phyloP scores from a whole-genome alignment of 1,284 basidiomycete species.

The Crucibulum parvulum region DNA sequence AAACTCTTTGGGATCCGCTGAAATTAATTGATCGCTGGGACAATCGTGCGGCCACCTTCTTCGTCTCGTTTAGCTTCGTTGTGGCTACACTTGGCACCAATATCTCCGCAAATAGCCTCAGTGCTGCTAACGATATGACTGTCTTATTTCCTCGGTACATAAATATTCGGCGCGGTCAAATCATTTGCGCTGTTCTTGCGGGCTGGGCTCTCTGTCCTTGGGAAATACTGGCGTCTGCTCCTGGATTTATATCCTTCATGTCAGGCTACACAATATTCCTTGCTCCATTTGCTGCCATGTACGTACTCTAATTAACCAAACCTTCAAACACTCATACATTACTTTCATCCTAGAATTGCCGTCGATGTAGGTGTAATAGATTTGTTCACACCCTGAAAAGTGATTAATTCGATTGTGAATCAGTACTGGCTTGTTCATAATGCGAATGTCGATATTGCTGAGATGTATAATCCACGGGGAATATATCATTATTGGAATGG shows the following conservation, averaged over 20 bases:
- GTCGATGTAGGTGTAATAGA: conserved; percentile 61
- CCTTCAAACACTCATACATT: not conserved
- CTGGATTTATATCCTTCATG: conserved; percentile 64
- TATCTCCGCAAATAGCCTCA: conserved; percentile 78
- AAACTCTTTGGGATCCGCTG: conserved; percentile 55
- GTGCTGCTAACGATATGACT: conserved; percentile 80
- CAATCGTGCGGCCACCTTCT: conserved; percentile 82
- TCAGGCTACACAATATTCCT: conserved; percentile 77
- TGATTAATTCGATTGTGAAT: conserved; percentile 4
- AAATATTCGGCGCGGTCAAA: conserved; percentile 79
- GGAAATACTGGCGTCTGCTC: conserved; percentile 61
- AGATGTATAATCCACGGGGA: conserved; percentile 74
- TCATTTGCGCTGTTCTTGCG: conserved; percentile 76
- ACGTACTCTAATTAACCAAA: conserved; percentile 14
- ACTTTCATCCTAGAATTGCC: conserved; percentile 52
- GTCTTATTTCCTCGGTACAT: conserved; percentile 72
- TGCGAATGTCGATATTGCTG: conserved; percentile 69
- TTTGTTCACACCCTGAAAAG: not conserved
- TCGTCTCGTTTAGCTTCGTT: conserved; percentile 72
- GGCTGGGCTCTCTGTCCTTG: conserved; percentile 69
- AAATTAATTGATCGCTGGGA: conserved; percentile 72
- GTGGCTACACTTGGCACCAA: conserved; percentile 78
- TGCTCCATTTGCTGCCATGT: conserved; percentile 76
- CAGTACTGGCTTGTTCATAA: conserved; percentile 74
- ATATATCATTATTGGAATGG: conserved; percentile 70